Evolutionary conservation across 805 yeast genomes (phyloP).

Genomic region (Tetrapisispora phaffii): DNA sequence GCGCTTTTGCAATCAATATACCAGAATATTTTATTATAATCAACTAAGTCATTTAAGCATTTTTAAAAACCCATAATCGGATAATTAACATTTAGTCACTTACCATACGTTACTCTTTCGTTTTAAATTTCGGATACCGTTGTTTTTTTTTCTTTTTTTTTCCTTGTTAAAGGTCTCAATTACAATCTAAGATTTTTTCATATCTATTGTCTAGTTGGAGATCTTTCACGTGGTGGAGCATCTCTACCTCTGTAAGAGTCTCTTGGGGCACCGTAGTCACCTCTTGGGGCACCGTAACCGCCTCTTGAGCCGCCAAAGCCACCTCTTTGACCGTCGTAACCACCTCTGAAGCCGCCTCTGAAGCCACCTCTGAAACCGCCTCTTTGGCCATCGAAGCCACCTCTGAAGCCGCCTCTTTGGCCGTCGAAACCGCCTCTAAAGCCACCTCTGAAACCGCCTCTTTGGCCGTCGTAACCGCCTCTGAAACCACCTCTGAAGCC

Average conservation of each 20-base stretch:
- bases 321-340: slow-evolving; percentile 29
- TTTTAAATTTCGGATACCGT: too few relatives aligned
- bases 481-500: slow-evolving; percentile 34
- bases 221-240: slow-evolving; percentile 51
- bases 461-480: slow-evolving; percentile 23
- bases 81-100: too few relatives aligned
- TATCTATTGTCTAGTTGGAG: slow-evolving; percentile 57
- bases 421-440: slow-evolving; percentile 33
- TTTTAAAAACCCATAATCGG: too few relatives aligned
- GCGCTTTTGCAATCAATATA: background rate
- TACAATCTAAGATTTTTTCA: background rate
- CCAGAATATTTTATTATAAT: background rate
- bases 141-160: too few relatives aligned
- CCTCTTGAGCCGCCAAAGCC: slow-evolving; percentile 34
- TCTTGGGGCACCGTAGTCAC: slow-evolving; percentile 28
- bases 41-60: background rate
- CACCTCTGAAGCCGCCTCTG: slow-evolving; percentile 27
- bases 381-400: slow-evolving; percentile 31
- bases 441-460: slow-evolving; percentile 38
- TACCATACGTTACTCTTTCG: too few relatives aligned
- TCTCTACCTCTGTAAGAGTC: slow-evolving; percentile 44
- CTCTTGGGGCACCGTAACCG: slow-evolving; percentile 22
- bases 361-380: slow-evolving; percentile 31
- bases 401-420: slow-evolving; percentile 34
- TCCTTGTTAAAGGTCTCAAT: background rate